These are phyloP conservation scores for Ambrosia artemisiifolia DNA, from an alignment of 129 eudicot species.

Conservation along the genomic window DNA sequence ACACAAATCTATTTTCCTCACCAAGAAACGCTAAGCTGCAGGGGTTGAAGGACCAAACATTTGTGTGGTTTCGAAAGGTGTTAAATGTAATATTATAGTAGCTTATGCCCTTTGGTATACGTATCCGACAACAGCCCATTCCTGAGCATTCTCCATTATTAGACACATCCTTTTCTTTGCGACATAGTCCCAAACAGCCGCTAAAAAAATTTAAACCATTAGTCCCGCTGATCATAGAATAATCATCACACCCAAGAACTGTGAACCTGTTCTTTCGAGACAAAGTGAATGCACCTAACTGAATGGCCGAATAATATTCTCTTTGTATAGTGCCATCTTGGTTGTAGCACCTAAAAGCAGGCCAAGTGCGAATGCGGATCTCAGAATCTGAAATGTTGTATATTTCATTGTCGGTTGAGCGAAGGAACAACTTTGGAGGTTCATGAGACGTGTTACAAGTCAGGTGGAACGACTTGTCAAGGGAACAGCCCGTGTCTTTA, in stretches of 20 bases:
- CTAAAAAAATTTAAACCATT: neutral
- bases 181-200: neutral
- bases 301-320: too few species aligned
- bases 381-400: neutral
- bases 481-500: conserved; percentile 16
- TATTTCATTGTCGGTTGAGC: neutral
- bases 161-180: neutral
- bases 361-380: neutral
- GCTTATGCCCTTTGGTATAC: conserved; percentile 29
- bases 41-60: conserved; percentile 7
- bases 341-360: neutral
- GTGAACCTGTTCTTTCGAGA: conserved; percentile 6
- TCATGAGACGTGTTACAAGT: conserved; percentile 28
- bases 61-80: neutral
- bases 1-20: conserved; percentile 21
- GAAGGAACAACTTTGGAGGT: conserved; percentile 22
- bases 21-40: conserved; percentile 40
- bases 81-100: neutral
- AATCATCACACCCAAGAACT: conserved; percentile 24
- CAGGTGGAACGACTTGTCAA: conserved; percentile 7
- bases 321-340: neutral
- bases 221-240: neutral
- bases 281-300: neutral
- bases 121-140: conserved; percentile 35
- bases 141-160: conserved; percentile 30